Base-by-base conservation (phyloP, 371 early-diverging fungal species). In the Mortierella sp. region DNA sequence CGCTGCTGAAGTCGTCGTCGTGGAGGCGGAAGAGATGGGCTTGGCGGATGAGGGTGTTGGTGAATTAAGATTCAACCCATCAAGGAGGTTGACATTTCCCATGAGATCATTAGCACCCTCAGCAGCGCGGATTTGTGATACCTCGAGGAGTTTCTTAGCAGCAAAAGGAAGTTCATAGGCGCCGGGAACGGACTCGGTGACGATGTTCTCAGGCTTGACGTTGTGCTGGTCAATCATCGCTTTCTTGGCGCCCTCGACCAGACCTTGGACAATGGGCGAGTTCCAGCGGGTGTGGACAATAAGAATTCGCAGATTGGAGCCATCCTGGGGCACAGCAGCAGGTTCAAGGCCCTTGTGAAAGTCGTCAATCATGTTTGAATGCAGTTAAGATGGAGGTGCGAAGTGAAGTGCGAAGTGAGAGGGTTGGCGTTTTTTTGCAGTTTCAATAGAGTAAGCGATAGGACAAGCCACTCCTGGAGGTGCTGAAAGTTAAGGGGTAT, bases 231-330 rank as follows among this genome's bases (percentile, higher is more conserved):
- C 75, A 48, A 84, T 73, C 70, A 98, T 87, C 7, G 91, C 87
- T 11, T 84, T 81, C 31, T 82, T 72, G 12, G 93, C 88, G n/a
- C 92, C 94, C 15, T 86, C 69, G 42, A 94, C 93, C 21, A 98
- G 86, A 17, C 87, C 85, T 24, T 92, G 83, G 37, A 97, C 96
- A 34, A 97, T 89, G 52, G 84, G 78, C 32, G 81, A 68, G 82
- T 98, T 98, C 97, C 98, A 98, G 54, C 97, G 93, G 14, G 97
- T 94, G 79, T 93, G 97, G 44, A 98, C 92, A 56, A 95, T 92
- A 66, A 92, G 87, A 51, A 95, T 80, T 49, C 90, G 90, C 41
- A 94, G 87, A n/a, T 64, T 64, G 26, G 86, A 84, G 46, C 94
- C 94, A 56, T 93, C 90, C 14, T 91, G 80, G 46, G 75, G 64